phyloP scores from a whole-genome alignment of 2,329 filamentous ascomycete genomes.

The Sporothrix brasiliensis region DNA sequence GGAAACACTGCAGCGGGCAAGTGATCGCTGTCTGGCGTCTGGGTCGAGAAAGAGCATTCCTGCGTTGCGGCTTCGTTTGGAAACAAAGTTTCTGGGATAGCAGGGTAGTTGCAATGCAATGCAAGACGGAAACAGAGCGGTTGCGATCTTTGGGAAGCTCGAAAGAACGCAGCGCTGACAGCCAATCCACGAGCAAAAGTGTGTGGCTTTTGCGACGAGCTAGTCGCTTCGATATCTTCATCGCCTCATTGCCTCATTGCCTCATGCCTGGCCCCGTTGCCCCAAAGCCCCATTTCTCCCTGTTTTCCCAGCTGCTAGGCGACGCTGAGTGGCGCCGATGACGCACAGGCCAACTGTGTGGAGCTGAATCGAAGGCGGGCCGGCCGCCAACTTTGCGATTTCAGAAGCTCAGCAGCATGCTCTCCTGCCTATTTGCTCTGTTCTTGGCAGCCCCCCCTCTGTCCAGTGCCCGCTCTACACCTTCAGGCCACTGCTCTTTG shows the following conservation, averaged over 20 bases:
- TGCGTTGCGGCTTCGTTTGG: background rate
- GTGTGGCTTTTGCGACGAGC: background rate
- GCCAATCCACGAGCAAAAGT: background rate
- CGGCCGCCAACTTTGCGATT: background rate
- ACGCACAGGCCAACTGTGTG: slow-evolving; percentile 30
- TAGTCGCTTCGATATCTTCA: too few relatives aligned
- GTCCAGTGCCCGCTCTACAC: background rate
- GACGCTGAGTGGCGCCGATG: slow-evolving; percentile 29
- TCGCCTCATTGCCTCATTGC: background rate
- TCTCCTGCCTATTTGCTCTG: slow-evolving; percentile 5
- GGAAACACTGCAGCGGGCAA: background rate
- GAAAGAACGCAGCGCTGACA: background rate
- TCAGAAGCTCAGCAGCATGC: background rate
- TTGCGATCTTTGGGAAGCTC: too few relatives aligned
- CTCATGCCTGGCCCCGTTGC: too few relatives aligned
- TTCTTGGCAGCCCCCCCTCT: background rate
- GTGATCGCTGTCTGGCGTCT: background rate
- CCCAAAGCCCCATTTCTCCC: background rate
- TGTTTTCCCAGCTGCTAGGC: background rate
- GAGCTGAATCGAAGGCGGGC: slow-evolving; percentile 7
- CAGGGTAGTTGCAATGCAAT: too few relatives aligned
- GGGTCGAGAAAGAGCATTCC: background rate
- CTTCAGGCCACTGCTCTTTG: background rate
- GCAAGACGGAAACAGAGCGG: too few relatives aligned
- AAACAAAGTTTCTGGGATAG: too few relatives aligned